Base-by-base conservation (phyloP, 306 rosid species). In the Pyrus communis region DNA sequence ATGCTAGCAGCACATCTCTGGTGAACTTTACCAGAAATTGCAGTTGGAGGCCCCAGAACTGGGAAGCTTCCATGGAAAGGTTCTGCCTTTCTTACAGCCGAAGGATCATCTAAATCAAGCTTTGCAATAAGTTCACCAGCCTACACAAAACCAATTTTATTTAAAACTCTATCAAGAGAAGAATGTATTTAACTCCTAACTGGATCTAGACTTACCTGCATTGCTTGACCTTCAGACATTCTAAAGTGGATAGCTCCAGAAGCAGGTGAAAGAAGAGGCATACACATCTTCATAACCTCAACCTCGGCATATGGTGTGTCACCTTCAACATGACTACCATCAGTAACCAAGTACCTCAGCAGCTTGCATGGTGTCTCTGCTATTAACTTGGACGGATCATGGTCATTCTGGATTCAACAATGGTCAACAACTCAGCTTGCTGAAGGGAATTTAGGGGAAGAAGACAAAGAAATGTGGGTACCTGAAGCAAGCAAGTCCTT, bases 201-300 rank as follows among this genome's bases (percentile, higher is more conserved):
- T 67, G 75, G 80, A 74, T 63, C 64, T 75, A 57, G 59, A 75
- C 43, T 58, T 85, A 93, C 98, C 98, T 93, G 99, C 99, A 96
- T 92, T 80, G 97, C 92, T 85, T 95, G 99, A 67, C 99, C 99
- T 95, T 95, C 99, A 11, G 97, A 83, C 91, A 95, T 74, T 79
- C 83, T 89, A 81, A 92, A 89, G 79, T 90, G 97, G 84, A 95
- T 78, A 74, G 84, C 83, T 86, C 99, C 99, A 51, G 97, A 88
- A 87, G 99, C 93, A 77, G 99, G 99, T 57, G 97, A 95, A 84
- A 95, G 99, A 79, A 95, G 97, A 77, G 99, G 99, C 99, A 95
- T 95, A 76, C 99, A 95, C 99, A 95, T 95, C 90, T 95, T 95
- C 99, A 95, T 95, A 85, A 95, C 99, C 92, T 95, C 99, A 75